These are phyloP conservation scores for Ilyonectria destructans DNA, from an alignment of 2,329 filamentous ascomycete species.

Conservation along the genomic window DNA sequence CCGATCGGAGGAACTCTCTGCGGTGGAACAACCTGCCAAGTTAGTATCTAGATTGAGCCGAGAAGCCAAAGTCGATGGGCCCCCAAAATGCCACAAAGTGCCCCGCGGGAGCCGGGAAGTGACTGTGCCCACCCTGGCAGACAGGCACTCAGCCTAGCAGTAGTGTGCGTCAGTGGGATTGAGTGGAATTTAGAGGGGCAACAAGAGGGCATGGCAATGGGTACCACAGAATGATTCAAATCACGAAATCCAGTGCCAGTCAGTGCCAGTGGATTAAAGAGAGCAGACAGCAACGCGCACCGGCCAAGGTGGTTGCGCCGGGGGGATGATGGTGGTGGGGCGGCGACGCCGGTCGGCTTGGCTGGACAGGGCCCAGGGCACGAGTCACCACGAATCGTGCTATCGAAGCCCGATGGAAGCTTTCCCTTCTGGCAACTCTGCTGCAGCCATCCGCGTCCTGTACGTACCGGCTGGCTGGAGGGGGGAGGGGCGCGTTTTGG, in stretches of 20 bases:
- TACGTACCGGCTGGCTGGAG: conserved; percentile 14
- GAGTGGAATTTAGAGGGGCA: neutral
- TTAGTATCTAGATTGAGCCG: conserved; percentile 10
- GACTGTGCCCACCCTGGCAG: conserved; percentile 15
- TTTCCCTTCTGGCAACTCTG: conserved; percentile 33
- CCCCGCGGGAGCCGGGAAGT: conserved; percentile 8
- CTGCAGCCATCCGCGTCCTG: conserved; percentile 22
- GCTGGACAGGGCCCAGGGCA: conserved; percentile 41
- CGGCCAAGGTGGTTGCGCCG: conserved; percentile 6
- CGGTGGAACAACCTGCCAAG: conserved; percentile 15
- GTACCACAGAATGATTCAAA: neutral
- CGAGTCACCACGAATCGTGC: conserved; percentile 46
- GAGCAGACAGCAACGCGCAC: conserved; percentile 29
- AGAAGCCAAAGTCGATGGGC: conserved; percentile 14
- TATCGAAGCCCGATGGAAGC: conserved; percentile 52
- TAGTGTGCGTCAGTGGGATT: conserved; percentile 27
- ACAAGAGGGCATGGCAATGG: neutral
- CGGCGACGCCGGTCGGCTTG: conserved; percentile 43
- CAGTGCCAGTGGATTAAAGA: conserved; percentile 7
- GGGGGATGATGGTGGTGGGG: conserved; percentile 39
- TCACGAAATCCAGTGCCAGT: neutral
- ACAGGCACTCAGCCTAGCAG: neutral
- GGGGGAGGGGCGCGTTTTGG: neutral
- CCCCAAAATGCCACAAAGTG: neutral
- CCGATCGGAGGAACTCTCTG: conserved; percentile 12